Evolutionary conservation across 768 basidiomycete species (phyloP), one percentile per base, ranked within the genome.

Genomic region (Boletus fagicola): DNA sequence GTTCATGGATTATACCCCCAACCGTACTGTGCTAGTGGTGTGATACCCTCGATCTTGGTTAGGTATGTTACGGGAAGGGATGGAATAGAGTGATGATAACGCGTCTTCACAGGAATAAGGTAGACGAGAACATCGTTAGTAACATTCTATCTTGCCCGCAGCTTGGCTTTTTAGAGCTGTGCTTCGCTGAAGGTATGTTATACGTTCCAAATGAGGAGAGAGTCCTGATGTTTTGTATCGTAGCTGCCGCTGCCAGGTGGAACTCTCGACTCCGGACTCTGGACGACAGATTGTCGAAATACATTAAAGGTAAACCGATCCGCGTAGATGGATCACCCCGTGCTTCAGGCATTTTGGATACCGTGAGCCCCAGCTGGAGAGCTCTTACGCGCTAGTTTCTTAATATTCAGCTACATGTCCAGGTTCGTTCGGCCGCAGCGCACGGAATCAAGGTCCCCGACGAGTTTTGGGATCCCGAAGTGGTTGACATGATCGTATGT

Each of bases 241-340:
- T 35, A 88, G 89, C 83, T 56, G 89, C 89, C 2, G 86, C 86
- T 0, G 72, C 79, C 1, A 76, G 77, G 3, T 87, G 82, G 71
- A 90, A 91, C 59, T 78, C 78, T 4, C 78, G 76, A 3, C 76
- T 93, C 3, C 80, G 82, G 55, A 76, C 75, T 15, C 71, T 92
- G 20, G 89, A 93, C 63, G 72, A 72, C 40, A 82, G 81, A 50
- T 52, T 93, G n/a, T 87, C 84, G 0, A 87, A 83, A 65, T 88
- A 87, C 66, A 72, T 89, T 33, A 77, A 80, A 22, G 88, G 87
- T 0, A 84, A 82, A 30, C 85, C 88, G 1, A 72, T 94, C 13
- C 81, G 88, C 11, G 74, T 93, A 16, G 88, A 92, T 61, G 88
- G 89, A 0, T 84, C 81, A 65, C 91, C 91, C 2, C 74, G 87